Base-by-base conservation (phyloP, 106 monocot genomes). In the Gastrodia elata region DNA sequence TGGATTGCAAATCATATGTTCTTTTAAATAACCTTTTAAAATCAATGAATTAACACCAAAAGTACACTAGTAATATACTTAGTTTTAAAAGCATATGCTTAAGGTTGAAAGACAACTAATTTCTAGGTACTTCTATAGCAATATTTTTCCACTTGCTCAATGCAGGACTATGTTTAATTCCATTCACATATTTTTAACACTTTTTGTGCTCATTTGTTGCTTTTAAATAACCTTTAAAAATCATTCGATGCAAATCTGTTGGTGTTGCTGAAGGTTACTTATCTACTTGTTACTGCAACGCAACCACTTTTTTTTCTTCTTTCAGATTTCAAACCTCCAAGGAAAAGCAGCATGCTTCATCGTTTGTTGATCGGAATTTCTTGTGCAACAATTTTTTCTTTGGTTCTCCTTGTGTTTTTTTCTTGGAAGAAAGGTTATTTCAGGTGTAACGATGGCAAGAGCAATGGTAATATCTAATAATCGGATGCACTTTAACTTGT, bases 341-440 rank as follows among this genome's bases (percentile, higher is more conserved):
- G 41, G n/a, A 9, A 26, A 40, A 39, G 20, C 34, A 67, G 38
- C 1, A 64, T 9, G 18, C 40, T 41, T 11, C 38, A 10, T 39
- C 10, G 16, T 25, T 25, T 69, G 26, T 15, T 5, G 68, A 68
- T 69, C 4, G 69, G 69, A 26, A 26, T 69, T 15, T 25, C 11
- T 69, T 69, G 36, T 69, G 69, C 69, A 5, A 26, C 25, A 39
- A 24, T 69, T 24, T 69, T 16, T 26, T 18, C 26, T 35, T 10
- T 69, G 39, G 39, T 69, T 11, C 10, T 69, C 24, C 40, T 69
- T 35, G 10, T 41, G n/a, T 69, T 69, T 69, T 9, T 41, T 69
- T 39, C 39, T 69, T 69, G 69, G 69, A 69, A 69, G 40, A 69
- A 69, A 40, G 40, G 69, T 26, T 69, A 40, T 69, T 69, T 69